Base-by-base conservation (phyloP, 352 stramenopile species). In the Phytophthora citricola region DNA sequence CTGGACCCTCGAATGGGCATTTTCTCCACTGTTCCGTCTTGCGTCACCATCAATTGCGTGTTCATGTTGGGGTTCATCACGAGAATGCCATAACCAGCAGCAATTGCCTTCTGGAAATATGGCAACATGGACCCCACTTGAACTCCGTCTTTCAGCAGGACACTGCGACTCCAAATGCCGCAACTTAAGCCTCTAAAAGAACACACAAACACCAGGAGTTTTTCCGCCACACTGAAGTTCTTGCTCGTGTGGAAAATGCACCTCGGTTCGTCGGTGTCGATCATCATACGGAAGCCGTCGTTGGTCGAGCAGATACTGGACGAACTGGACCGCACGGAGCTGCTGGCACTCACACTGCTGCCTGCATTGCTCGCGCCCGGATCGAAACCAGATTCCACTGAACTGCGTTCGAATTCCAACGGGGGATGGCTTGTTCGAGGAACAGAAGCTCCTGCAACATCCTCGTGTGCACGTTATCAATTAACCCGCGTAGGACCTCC, bases 11-110 rank as follows among this genome's bases (percentile, higher is more conserved):
- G 74, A 47, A 97, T 97, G 0, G 87, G 77, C 59, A 95, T 74
- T 63, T 97, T 97, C 44, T 85, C 76, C 12, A 78, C 65, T 1
- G 70, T 75, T 22, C 86, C 73, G 45, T 90, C 82, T 2, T 50
- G 49, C 2, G 78, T 69, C n/a, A 88, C 65, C 73, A 96, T 92
- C 5, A 87, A 63, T 58, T 92, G 83, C 27, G 90, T 94, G 68
- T 97, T 97, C 73, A 93, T 92, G 72, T 97, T 97, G 2, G 91
- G 90, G 63, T 96, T 95, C 76, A 95, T 92, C 20, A 97, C 87
- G 20, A 96, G 57, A 22, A 97, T 78, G 31, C 84, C 89, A 58
- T 93, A 97, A 2, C 91, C 91, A 2, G 80, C 76, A 10, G 76
- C 63, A 43, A 86, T 73, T 2, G 90, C 89, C 14, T 87, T 83